A percentile compares a stretch with the other conserved stretches of the same genome.
These are phyloP conservation scores for Rhodotorula paludigena DNA, from an alignment of 768 basidiomycete species.

Conservation along the genomic window DNA sequence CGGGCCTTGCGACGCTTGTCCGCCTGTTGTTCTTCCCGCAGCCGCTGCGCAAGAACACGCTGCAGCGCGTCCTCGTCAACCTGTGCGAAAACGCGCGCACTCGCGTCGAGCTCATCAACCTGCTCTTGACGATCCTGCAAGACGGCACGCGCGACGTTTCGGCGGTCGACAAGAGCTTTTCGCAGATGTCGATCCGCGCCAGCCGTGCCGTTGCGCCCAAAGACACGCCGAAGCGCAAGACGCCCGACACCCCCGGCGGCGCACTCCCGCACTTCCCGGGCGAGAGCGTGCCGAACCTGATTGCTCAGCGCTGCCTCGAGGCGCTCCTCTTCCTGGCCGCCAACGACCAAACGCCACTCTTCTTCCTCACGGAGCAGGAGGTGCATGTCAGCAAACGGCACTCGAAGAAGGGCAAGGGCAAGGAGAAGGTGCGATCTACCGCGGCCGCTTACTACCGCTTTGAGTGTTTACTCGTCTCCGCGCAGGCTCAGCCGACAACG, in stretches of 20 bases:
- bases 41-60: constrained; percentile 71
- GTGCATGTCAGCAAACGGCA: constrained; percentile 54
- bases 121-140: constrained; percentile 87
- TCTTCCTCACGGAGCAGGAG: constrained; percentile 96
- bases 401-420: constrained; percentile 82
- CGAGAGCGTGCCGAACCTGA: constrained; percentile 83
- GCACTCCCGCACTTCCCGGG: constrained; percentile 53
- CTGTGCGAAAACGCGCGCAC: constrained; percentile 92
- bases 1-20: constrained; percentile 79
- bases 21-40: constrained; percentile 95
- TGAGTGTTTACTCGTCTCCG: not conserved
- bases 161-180: constrained; percentile 82
- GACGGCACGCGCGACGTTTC: constrained; percentile 90
- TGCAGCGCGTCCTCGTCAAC: constrained; percentile 87
- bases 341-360: constrained; percentile 77
- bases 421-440: constrained; percentile 56
- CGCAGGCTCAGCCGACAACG: constrained; percentile 26
- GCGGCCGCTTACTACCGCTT: no score
- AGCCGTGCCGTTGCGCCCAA: constrained; percentile 43
- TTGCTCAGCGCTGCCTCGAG: constrained; percentile 90
- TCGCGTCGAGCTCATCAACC: constrained; percentile 84
- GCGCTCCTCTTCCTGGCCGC: constrained; percentile 74
- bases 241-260: constrained; percentile 53
- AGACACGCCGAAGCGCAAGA: constrained; percentile 45
- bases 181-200: constrained; percentile 75